Conservation (phyloP, 2,329 filamentous ascomycete species). For the Dactylonectria estremocensis region DNA sequence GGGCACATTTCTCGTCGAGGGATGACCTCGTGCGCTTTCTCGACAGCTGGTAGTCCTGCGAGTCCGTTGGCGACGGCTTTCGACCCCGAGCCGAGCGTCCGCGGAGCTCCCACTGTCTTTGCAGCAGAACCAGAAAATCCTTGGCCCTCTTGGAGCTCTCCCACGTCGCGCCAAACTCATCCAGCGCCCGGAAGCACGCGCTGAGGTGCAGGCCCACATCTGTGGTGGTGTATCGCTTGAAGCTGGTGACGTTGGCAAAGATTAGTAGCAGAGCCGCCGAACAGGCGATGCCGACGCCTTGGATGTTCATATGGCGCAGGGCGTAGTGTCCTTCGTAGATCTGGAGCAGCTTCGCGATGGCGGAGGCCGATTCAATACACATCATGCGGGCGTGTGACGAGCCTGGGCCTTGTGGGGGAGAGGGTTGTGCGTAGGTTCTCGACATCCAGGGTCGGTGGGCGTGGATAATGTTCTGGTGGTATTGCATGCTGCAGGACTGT, state of each 20-base stretch:
- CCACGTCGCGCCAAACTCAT: slow-evolving; percentile 42
- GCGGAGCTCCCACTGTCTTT: slow-evolving; percentile 41
- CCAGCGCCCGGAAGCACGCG: slow-evolving; percentile 45
- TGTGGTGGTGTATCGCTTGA: slow-evolving; percentile 26
- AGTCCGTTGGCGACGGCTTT: slow-evolving; percentile 8
- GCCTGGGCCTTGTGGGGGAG: slow-evolving; percentile 42
- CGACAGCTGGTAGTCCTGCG: slow-evolving; percentile 11
- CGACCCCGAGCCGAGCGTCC: slow-evolving; percentile 26
- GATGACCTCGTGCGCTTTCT: slow-evolving; percentile 39
- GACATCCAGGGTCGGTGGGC: slow-evolving; percentile 49
- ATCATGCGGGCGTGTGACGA: slow-evolving; percentile 43
- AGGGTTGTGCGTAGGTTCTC: slow-evolving; percentile 39
- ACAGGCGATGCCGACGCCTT: slow-evolving; percentile 37
- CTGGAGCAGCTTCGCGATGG: slow-evolving; percentile 37
- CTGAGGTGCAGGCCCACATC: slow-evolving; percentile 37
- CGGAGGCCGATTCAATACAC: slow-evolving; percentile 44
- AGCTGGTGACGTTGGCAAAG: slow-evolving; percentile 43
- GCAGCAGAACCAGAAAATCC: slow-evolving; percentile 44
- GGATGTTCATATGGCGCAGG: slow-evolving; percentile 39
- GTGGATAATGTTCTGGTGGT: slow-evolving; percentile 47
- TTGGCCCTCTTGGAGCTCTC: slow-evolving; percentile 44
- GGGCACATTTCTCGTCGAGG: slow-evolving; percentile 14
- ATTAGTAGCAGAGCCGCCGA: slow-evolving; percentile 30
- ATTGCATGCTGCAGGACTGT: slow-evolving; percentile 44
- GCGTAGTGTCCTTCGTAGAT: slow-evolving; percentile 38